Conservation (phyloP, 768 basidiomycete species). For the Cubamyces lactineus region DNA sequence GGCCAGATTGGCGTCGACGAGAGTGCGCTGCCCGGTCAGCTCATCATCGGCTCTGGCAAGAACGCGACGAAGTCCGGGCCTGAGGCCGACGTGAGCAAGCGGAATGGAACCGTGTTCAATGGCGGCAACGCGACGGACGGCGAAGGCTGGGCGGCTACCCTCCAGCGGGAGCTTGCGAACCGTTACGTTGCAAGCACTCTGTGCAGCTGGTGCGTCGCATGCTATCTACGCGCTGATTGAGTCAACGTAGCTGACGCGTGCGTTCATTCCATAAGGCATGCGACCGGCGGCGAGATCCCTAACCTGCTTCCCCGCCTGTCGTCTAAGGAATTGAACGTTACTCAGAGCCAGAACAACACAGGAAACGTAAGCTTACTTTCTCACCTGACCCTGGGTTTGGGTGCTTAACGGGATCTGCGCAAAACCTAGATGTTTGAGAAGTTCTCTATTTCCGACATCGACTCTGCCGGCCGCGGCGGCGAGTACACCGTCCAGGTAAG, state of each 20-base stretch:
- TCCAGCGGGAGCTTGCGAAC: conserved; percentile 79
- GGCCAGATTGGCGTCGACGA: conserved; percentile 87
- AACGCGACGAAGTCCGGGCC: conserved; percentile 58
- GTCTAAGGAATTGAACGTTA: conserved; percentile 68
- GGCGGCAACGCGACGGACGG: conserved; percentile 63
- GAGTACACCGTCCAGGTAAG: conserved; percentile 85
- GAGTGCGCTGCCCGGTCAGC: conserved; percentile 69
- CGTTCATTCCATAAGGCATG: conserved; percentile 54
- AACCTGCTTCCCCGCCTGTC: conserved; percentile 71
- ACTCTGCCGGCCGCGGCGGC: conserved; percentile 78
- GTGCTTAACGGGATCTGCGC: not conserved
- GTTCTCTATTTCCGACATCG: conserved; percentile 78
- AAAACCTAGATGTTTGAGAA: conserved; percentile 82
- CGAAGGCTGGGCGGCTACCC: conserved; percentile 66
- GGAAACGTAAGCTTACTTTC: conserved; percentile 62
- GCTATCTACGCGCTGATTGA: not conserved
- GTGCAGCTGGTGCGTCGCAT: conserved; percentile 77
- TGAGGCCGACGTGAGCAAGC: conserved; percentile 61
- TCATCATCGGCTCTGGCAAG: conserved; percentile 42
- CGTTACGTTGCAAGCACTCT: conserved; percentile 81
- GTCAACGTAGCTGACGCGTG: not conserved
- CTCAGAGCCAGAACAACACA: conserved; percentile 63
- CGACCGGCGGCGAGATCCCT: conserved; percentile 85
- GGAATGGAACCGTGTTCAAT: conserved; percentile 60
- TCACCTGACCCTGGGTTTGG: not conserved